These are phyloP conservation scores for Rubia occidens DNA, from an alignment of 305 asterid genomes.

Conservation along the genomic window DNA sequence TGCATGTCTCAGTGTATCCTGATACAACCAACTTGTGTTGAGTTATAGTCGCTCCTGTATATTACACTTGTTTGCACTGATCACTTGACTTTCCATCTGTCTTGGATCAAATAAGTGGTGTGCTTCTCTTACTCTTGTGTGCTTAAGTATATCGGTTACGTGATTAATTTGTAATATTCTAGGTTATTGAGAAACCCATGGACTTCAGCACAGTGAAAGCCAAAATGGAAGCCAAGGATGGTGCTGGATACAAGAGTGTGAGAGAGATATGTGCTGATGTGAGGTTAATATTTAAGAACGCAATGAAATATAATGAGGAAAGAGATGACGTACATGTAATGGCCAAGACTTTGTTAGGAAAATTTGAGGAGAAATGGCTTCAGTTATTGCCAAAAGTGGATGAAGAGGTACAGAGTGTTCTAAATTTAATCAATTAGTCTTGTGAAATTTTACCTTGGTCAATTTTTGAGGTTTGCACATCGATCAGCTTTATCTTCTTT, in stretches of 20 bases:
- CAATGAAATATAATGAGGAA: slow-evolving; percentile 82
- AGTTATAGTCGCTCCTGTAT: neutral
- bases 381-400: slow-evolving; percentile 76
- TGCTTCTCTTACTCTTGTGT: neutral
- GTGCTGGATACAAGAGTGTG: slow-evolving; percentile 74
- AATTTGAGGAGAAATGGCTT: slow-evolving; percentile 90
- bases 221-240: slow-evolving; percentile 93
- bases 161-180: slow-evolving; percentile 19
- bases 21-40: neutral
- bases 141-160: neutral
- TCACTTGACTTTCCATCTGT: neutral
- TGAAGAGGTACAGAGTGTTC: slow-evolving; percentile 60
- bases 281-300: slow-evolving; percentile 67
- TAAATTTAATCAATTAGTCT: neutral
- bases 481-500: neutral
- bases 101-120: neutral
- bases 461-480: neutral
- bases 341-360: slow-evolving; percentile 58
- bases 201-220: slow-evolving; percentile 88
- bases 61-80: neutral
- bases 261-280: slow-evolving; percentile 75
- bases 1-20: neutral
- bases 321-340: slow-evolving; percentile 73
- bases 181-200: slow-evolving; percentile 98
- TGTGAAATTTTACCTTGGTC: neutral